Percentiles rank a stretch among this genome's conserved stretches.
These are phyloP conservation scores for Andrographis paniculata DNA, from an alignment of 305 asterid species.

Conservation along the genomic window DNA sequence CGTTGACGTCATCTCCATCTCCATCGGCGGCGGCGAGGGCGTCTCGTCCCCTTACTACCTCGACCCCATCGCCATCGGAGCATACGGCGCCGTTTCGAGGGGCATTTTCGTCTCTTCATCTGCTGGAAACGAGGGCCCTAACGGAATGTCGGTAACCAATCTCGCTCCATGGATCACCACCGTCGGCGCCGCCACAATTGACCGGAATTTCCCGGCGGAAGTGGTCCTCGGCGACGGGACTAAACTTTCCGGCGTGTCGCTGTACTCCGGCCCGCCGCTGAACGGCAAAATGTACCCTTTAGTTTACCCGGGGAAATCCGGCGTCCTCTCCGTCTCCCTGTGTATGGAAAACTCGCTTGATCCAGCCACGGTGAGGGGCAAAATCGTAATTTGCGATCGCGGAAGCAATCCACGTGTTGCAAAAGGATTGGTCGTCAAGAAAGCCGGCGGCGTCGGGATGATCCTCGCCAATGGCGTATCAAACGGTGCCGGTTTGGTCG, in stretches of 20 bases:
- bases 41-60: constrained; percentile 87
- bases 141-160: constrained; percentile 87
- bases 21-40: constrained; percentile 92
- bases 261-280: constrained; percentile 65
- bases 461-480: constrained; percentile 70
- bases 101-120: constrained; percentile 91
- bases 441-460: constrained; percentile 95
- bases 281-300: constrained; percentile 66
- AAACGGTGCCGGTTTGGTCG: constrained; percentile 89
- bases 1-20: constrained; percentile 81
- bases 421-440: constrained; percentile 77
- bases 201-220: constrained; percentile 75
- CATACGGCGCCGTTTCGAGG: constrained; percentile 86
- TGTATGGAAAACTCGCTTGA: constrained; percentile 93
- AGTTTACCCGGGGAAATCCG: constrained; percentile 75
- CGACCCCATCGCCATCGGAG: constrained; percentile 91
- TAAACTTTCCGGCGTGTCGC: constrained; percentile 63
- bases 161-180: constrained; percentile 93
- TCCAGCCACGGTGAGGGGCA: constrained; percentile 52
- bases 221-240: constrained; percentile 58
- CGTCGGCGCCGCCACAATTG: constrained; percentile 92
- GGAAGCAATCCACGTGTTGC: constrained; percentile 92
- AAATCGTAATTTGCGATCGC: constrained; percentile 86
- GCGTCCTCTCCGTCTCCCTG: constrained; percentile 74
- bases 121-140: constrained; percentile 95